These are phyloP conservation scores for Neospermospora avenae DNA, from an alignment of 2,329 filamentous ascomycete genomes.

Conservation along the genomic window DNA sequence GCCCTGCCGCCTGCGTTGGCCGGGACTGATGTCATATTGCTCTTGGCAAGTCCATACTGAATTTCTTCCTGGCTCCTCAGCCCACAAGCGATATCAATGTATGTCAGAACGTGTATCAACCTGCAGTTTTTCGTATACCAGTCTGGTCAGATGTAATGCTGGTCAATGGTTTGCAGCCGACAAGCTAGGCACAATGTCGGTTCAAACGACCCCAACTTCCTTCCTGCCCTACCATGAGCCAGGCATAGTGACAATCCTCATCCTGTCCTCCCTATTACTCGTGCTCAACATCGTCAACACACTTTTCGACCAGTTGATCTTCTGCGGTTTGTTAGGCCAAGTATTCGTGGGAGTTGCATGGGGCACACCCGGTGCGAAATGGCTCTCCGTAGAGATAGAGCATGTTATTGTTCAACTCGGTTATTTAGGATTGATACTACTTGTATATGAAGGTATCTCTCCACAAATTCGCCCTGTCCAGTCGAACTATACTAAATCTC, in stretches of 20 bases:
- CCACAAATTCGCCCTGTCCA: not conserved
- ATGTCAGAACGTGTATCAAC: no score
- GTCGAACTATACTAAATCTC: not conserved
- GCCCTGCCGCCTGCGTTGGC: no score
- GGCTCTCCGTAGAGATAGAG: constrained; percentile 51
- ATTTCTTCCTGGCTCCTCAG: not conserved
- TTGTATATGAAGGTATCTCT: constrained; percentile 57
- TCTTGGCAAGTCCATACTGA: not conserved
- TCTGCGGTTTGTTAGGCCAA: constrained; percentile 1
- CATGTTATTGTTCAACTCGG: constrained; percentile 59
- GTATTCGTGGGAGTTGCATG: constrained; percentile 2
- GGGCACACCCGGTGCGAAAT: constrained; percentile 28
- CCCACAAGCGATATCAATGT: not conserved
- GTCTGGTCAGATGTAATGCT: not conserved
- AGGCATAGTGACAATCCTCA: constrained; percentile 53
- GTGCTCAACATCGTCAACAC: constrained; percentile 57
- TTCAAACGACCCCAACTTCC: not conserved
- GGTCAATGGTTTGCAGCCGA: no score
- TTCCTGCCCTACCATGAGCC: constrained; percentile 58
- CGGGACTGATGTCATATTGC: no score
- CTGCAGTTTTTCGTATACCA: no score
- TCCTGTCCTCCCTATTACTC: constrained; percentile 58
- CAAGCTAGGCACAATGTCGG: not conserved
- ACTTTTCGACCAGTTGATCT: constrained; percentile 22
- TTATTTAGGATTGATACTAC: constrained; percentile 65